Evolutionary conservation across 108 stramenopile species (phyloP).

Genomic region (Mediolabrus comicus): DNA sequence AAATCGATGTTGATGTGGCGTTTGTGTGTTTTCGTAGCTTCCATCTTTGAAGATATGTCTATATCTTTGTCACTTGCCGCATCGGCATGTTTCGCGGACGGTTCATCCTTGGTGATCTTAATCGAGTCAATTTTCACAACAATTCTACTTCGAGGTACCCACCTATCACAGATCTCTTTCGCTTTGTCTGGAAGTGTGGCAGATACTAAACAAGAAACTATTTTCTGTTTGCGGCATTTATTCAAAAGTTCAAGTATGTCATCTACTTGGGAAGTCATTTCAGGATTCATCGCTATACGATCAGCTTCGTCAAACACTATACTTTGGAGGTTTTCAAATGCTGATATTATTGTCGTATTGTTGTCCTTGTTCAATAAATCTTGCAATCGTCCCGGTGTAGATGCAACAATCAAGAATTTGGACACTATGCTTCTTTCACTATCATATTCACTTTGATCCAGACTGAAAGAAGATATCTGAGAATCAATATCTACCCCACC

Average conservation of each 20-base stretch:
- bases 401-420: slow-evolving; percentile 60
- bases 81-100: neutral
- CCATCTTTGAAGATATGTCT: neutral
- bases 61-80: neutral
- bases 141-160: slow-evolving; percentile 12
- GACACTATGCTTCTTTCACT: slow-evolving; percentile 8
- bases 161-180: neutral
- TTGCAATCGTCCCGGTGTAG: slow-evolving; percentile 79
- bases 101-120: slow-evolving; percentile 75
- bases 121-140: slow-evolving; percentile 59
- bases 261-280: slow-evolving; percentile 86
- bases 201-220: slow-evolving; percentile 52
- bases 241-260: slow-evolving; percentile 50
- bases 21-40: slow-evolving; percentile 4
- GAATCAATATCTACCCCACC: slow-evolving; percentile 28
- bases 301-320: slow-evolving; percentile 91
- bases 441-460: slow-evolving; percentile 33
- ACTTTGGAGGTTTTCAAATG: slow-evolving; percentile 16
- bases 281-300: slow-evolving; percentile 59
- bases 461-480: slow-evolving; percentile 48
- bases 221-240: neutral
- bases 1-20: slow-evolving; percentile 28
- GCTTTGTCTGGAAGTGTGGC: slow-evolving; percentile 42
- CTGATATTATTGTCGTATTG: slow-evolving; percentile 1
- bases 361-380: slow-evolving; percentile 73